Conservation (phyloP, 2,329 filamentous ascomycete genomes). For the Graphiopsis chlorocephala region DNA sequence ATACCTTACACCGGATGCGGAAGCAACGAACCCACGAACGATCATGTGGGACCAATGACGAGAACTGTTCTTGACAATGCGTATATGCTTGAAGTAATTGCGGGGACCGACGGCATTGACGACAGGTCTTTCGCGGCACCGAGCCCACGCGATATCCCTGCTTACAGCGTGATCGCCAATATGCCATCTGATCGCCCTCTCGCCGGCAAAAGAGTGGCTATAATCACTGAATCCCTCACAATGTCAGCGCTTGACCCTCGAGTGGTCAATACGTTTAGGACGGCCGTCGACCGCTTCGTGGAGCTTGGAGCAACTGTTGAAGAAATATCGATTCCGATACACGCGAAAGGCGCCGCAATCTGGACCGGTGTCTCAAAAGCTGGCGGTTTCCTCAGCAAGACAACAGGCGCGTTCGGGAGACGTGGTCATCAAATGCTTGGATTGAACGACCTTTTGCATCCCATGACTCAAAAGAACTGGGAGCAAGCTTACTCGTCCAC, state of each 20-base stretch:
- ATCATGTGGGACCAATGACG: conserved; percentile 49
- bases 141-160: conserved; percentile 26
- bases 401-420: conserved; percentile 41
- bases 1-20: conserved; percentile 52
- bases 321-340: conserved; percentile 47
- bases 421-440: conserved; percentile 50
- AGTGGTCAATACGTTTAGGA: conserved; percentile 38
- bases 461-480: conserved; percentile 45
- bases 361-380: conserved; percentile 48
- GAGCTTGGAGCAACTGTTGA: conserved; percentile 43
- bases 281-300: conserved; percentile 37
- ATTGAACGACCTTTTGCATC: conserved; percentile 47
- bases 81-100: conserved; percentile 44
- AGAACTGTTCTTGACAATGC: conserved; percentile 45
- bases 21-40: conserved; percentile 42
- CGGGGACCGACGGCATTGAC: conserved; percentile 52
- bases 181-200: conserved; percentile 24
- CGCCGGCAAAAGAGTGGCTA: conserved; percentile 37
- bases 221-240: conserved; percentile 45
- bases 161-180: conserved; percentile 24
- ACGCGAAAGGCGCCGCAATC: conserved; percentile 48
- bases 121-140: conserved; percentile 34
- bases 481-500: conserved; percentile 53
- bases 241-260: conserved; percentile 37
- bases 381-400: conserved; percentile 46